Evolutionary conservation across 1,139 yeast genomes (phyloP), one percentile per base, ranked within the genome.

Genomic region (Zhuliangozyma blackwelliae): DNA sequence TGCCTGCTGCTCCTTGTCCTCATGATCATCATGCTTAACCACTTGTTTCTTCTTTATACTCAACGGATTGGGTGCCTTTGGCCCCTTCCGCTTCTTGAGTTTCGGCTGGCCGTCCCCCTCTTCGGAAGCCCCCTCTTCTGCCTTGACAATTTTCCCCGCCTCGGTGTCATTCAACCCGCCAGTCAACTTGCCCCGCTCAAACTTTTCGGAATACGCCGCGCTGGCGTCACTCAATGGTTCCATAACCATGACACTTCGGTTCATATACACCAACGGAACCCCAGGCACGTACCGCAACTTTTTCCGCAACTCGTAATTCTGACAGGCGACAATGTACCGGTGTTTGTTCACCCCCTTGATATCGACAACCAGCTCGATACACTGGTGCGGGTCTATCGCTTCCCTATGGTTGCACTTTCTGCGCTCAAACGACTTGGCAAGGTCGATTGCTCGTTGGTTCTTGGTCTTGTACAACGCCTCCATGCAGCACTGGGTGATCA

Each of bases 401-500:
- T 75, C 79, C 8, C 76, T 72, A 52, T 77, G 83, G 46, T 72
- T 72, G 52, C 83, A 77, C 40, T 73, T 58, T 48, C 82, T 65
- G 63, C 97, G 80, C 61, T 92, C 98, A 48, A 83, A 86, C 16
- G 68, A 56, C 58, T 89, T 92, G 8, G 95, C 97, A 28, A 82
- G 53, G 26, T 75, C 83, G 38, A 92, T 87, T 2, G 95, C 95
- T 4, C 61, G 65, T 51, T 85, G 88, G 51, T 87, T 77, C 22
- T 78, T 75, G 9, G 84, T 70, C 34, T 73, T 72, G 57, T 92
- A 94, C 27, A 92, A 65, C 21, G 86, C 83, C 55, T 88, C 88
- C 72, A 94, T 87, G 51, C 96, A 86, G 55, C 98, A 94, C 61
- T 92, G 98, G 1, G 98, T 88, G 37, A 94, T 85, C 95, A 92